Evolutionary conservation across 257 asterid species (phyloP).

Genomic region (Prunella vulgaris): DNA sequence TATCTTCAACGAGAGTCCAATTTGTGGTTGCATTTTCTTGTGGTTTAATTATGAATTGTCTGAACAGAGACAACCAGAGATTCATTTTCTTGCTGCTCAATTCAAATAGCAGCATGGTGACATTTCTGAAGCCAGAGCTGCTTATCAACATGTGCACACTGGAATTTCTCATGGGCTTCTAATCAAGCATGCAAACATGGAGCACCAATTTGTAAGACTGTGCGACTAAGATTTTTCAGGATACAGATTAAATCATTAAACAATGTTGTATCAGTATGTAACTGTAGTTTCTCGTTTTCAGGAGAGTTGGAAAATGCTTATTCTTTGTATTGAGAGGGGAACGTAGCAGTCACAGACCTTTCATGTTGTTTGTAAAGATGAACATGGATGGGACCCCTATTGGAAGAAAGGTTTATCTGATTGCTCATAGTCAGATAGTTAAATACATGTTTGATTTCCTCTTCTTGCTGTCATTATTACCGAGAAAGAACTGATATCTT

Average conservation of each 20-base stretch:
- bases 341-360: slow-evolving; percentile 83
- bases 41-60: slow-evolving; percentile 19
- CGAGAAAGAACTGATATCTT: no score
- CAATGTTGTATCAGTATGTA: slow-evolving; percentile 11
- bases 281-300: slow-evolving; percentile 28
- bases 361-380: slow-evolving; percentile 48
- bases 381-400: no score
- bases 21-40: slow-evolving; percentile 1
- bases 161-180: slow-evolving; percentile 93
- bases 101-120: slow-evolving; percentile 82
- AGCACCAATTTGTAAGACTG: slow-evolving; percentile 64
- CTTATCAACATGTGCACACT: slow-evolving; percentile 85
- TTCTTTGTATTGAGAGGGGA: slow-evolving; percentile 80
- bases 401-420: no score
- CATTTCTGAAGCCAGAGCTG: slow-evolving; percentile 77
- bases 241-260: neutral
- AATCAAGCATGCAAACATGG: slow-evolving; percentile 96
- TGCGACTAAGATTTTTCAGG: neutral
- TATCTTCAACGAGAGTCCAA: neutral
- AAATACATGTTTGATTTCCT: no score
- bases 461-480: neutral
- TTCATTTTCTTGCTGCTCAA: slow-evolving; percentile 92
- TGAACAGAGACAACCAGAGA: slow-evolving; percentile 92
- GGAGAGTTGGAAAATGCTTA: slow-evolving; percentile 77
- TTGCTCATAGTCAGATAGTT: neutral